Conservation (phyloP, 305 asterid genomes). For the Fraxinus baroniana region DNA sequence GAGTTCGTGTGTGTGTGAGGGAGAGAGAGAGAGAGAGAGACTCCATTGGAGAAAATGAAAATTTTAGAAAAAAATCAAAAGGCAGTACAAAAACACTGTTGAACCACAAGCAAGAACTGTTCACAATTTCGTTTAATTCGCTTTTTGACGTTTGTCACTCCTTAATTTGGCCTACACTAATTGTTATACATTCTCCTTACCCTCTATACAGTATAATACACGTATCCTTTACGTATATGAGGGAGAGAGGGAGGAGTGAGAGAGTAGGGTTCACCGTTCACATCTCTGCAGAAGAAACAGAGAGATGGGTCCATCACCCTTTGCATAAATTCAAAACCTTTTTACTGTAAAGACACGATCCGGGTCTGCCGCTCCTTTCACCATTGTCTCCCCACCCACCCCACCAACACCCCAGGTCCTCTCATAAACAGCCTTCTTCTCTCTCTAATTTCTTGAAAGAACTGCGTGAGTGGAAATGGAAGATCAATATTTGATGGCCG, state of each 20-base stretch:
- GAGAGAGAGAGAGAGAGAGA: neutral
- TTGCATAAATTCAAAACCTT: slow-evolving; percentile 39
- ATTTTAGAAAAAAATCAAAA: neutral
- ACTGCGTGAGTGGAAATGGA: slow-evolving; percentile 33
- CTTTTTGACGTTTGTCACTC: neutral
- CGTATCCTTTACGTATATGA: neutral
- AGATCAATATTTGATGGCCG: slow-evolving; percentile 48
- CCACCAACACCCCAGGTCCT: neutral
- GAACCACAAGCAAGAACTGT: neutral
- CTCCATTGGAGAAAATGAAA: neutral
- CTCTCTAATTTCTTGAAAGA: slow-evolving; percentile 1
- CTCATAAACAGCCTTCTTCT: slow-evolving; percentile 6
- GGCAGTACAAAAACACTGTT: neutral
- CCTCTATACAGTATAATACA: neutral
- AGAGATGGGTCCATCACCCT: slow-evolving; percentile 45
- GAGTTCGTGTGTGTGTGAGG: neutral
- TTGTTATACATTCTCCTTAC: neutral
- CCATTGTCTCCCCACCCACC: slow-evolving; percentile 23
- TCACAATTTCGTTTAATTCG: neutral
- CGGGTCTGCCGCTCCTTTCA: slow-evolving; percentile 59
- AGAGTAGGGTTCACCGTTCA: neutral
- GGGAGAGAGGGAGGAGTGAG: neutral
- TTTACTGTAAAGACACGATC: slow-evolving; percentile 48
- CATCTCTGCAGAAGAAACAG: neutral
- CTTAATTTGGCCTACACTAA: neutral